Conservation (phyloP, 306 rosid species). For the Sechiopsis laciniata region DNA sequence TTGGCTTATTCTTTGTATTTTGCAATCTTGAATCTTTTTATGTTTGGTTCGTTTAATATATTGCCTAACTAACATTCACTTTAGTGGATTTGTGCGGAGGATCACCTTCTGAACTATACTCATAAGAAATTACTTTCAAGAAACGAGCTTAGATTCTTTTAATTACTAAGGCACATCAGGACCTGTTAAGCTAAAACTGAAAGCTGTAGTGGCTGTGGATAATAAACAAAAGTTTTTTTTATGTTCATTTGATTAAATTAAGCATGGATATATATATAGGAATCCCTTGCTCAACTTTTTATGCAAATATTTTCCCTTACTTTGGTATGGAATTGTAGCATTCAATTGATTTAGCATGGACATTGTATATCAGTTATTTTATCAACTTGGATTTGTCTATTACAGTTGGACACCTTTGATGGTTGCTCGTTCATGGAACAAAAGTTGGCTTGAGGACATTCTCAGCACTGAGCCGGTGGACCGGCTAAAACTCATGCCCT, state of each 20-base stretch:
- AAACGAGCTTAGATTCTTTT: constrained; percentile 1
- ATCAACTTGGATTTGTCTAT: constrained; percentile 17
- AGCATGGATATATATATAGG: not conserved
- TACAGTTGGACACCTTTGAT: constrained; percentile 77
- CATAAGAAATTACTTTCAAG: not conserved
- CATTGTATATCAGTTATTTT: not conserved
- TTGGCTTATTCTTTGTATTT: constrained; percentile 19
- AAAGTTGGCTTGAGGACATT: constrained; percentile 70
- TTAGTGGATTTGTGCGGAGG: not conserved
- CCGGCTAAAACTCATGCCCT: constrained; percentile 46
- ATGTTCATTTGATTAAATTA: not conserved
- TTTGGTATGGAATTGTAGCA: not conserved
- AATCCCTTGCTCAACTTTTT: not conserved
- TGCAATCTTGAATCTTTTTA: not conserved
- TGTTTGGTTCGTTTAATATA: not conserved
- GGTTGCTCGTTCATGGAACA: constrained; percentile 93
- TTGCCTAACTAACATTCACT: not conserved
- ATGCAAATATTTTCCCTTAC: not conserved
- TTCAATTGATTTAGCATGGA: too few species aligned
- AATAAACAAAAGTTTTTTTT: not conserved
- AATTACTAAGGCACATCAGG: not conserved
- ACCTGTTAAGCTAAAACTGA: not conserved
- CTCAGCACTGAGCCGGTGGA: constrained; percentile 49
- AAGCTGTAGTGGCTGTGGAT: not conserved
- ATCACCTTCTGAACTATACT: not conserved